Base-by-base conservation (phyloP, 139 green algal genomes). In the Spirogloea muscicola region DNA sequence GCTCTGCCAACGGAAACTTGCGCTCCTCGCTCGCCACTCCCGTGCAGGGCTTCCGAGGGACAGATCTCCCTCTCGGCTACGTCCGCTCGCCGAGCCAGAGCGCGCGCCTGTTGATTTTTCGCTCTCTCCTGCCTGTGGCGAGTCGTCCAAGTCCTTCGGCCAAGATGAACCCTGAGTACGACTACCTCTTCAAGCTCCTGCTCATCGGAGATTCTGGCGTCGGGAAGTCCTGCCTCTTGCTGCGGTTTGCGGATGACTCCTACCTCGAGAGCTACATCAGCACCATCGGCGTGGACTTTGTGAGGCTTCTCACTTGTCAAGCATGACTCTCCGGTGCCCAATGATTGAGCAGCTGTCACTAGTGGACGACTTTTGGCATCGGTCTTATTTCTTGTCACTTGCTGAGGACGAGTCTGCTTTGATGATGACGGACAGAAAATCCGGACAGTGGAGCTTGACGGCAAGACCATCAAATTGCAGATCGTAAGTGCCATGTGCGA, bases 231-330 rank as follows among this genome's bases (percentile, higher is more conserved):
- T 77, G 66, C 66, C 64, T 82, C n/a, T 66, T 82, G 31, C 66
- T 82, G 25, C 65, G 74, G 21, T 82, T 82, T 57, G 67, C 74
- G 5, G 94, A 99, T 80, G 94, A 99, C 68, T 98, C 95, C 13
- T 99, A 99, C 87, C 97, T 93, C 38, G 95, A 98, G 88, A 95
- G 87, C 87, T 99, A 99, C 88, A 99, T 99, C 86, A 95, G 88
- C 79, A 99, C 94, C 40, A 99, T 99, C 46, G 94, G 94, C 40
- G 94, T 99, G 4, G 94, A 99, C 83, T 99, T 99, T 84, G 92
- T 97, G 46, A 95, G 92, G 57, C n/a, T 72, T 69, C 16, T 13
- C 51, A 16, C 62, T 18, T 67, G 43, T 18, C 13, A 13, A 18
- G 13, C 62, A 39, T 5, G 38, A 58, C 13, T 58, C 1, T 39